These are phyloP conservation scores for Leccinum insolens DNA, from an alignment of 1,284 basidiomycete genomes.

Conservation along the genomic window DNA sequence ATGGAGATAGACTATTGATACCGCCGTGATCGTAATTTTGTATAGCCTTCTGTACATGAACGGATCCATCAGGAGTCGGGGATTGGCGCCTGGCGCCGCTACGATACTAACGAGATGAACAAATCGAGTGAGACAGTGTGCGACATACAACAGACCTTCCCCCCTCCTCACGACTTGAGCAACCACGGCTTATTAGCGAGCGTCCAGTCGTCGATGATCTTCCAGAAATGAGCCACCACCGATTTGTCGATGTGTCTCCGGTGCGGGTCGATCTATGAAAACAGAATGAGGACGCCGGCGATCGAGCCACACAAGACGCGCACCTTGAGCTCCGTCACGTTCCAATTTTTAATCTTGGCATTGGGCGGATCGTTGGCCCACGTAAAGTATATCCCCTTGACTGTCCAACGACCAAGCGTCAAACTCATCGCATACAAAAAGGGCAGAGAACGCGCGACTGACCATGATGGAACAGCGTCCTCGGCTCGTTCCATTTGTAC, in stretches of 20 bases:
- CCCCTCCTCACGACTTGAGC: constrained; percentile 40
- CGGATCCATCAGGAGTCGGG: no score
- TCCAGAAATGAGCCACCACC: constrained; percentile 95
- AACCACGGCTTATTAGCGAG: constrained; percentile 77
- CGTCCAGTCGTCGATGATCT: constrained; percentile 86
- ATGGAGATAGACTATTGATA: no score
- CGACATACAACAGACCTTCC: neutral
- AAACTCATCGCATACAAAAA: neutral
- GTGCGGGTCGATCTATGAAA: constrained; percentile 78
- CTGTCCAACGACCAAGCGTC: neutral
- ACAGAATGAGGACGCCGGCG: neutral
- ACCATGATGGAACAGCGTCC: constrained; percentile 93
- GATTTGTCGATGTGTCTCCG: constrained; percentile 95
- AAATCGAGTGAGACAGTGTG: neutral
- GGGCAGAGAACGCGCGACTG: neutral
- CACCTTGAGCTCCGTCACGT: constrained; percentile 92
- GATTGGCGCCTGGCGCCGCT: no score
- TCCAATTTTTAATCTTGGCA: constrained; percentile 92
- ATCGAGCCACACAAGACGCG: neutral
- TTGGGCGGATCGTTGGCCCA: constrained; percentile 93
- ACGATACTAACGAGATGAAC: neutral
- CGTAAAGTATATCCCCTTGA: constrained; percentile 88
- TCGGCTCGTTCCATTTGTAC: constrained; percentile 96
- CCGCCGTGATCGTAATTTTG: no score
- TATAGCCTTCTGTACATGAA: no score